Conservation (phyloP, 1,139 yeast species). For the Saccharomyces hybrid region DNA sequence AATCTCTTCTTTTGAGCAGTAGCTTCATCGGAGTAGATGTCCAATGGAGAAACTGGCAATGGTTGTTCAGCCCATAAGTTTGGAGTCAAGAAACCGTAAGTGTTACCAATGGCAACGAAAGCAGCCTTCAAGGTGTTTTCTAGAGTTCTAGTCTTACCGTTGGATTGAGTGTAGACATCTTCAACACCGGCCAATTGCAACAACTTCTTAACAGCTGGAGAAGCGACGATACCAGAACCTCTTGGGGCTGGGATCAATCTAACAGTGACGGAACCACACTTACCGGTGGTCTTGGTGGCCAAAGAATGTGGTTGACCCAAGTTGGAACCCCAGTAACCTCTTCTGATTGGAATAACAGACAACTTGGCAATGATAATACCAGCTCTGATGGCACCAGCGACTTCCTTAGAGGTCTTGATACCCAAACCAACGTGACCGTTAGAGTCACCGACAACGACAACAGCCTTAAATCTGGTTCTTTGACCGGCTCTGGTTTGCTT, state of each 20-base stretch:
- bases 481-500: slow-evolving; percentile 99
- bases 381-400: slow-evolving; percentile 99
- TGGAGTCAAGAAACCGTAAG: slow-evolving; percentile 99
- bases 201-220: slow-evolving; percentile 98
- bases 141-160: slow-evolving; percentile 99
- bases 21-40: slow-evolving; percentile 84
- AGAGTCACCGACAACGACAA: slow-evolving; percentile 98
- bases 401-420: slow-evolving; percentile 99
- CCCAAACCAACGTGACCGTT: slow-evolving; percentile 99
- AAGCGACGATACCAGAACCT: slow-evolving; percentile 99
- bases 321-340: slow-evolving; percentile 99
- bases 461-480: slow-evolving; percentile 99
- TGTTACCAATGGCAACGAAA: slow-evolving; percentile 98
- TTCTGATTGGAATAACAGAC: slow-evolving; percentile 98
- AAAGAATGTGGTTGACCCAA: slow-evolving; percentile 99
- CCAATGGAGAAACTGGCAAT: slow-evolving; percentile 88
- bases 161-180: slow-evolving; percentile 97
- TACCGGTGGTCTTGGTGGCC: slow-evolving; percentile 97
- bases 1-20: slow-evolving; percentile 68
- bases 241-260: slow-evolving; percentile 99
- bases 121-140: slow-evolving; percentile 99
- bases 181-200: slow-evolving; percentile 99
- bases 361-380: slow-evolving; percentile 99
- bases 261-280: slow-evolving; percentile 98
- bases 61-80: slow-evolving; percentile 92